Conservation (phyloP, 1,284 basidiomycete genomes). For the Macrocystidia cucumis region DNA sequence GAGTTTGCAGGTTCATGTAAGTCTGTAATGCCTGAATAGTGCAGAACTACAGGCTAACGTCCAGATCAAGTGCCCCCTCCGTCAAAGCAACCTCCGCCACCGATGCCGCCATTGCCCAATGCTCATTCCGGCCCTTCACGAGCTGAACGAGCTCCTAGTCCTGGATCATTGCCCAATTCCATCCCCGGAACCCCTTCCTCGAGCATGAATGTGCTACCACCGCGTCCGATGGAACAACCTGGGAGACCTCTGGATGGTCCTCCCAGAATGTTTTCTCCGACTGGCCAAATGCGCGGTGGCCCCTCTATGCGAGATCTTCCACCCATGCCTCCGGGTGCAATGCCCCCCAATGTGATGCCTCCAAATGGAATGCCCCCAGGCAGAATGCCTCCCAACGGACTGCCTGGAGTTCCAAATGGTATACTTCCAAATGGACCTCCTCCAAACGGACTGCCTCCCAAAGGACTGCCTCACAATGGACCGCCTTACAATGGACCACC, state of each 20-base stretch:
- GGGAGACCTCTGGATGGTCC: too few relatives aligned
- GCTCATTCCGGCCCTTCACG: slow-evolving; percentile 13
- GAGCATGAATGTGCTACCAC: slow-evolving; percentile 8
- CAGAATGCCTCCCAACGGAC: background rate
- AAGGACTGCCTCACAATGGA: too few relatives aligned
- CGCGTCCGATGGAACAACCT: slow-evolving; percentile 8
- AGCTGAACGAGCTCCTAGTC: slow-evolving; percentile 10
- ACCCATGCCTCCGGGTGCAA: slow-evolving; percentile 32
- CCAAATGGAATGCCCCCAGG: slow-evolving; percentile 1
- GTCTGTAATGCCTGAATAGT: slow-evolving; percentile 17
- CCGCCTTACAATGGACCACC: too few relatives aligned
- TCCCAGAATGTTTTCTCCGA: too few relatives aligned
- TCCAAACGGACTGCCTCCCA: too few relatives aligned
- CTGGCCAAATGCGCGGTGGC: too few relatives aligned
- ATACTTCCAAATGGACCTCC: too few relatives aligned
- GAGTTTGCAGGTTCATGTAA: slow-evolving; percentile 71
- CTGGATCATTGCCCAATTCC: slow-evolving; percentile 2
- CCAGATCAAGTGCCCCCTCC: slow-evolving; percentile 39
- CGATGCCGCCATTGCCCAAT: slow-evolving; percentile 29
- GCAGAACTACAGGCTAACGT: slow-evolving; percentile 1
- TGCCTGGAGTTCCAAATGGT: too few relatives aligned
- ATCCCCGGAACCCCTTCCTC: slow-evolving; percentile 5
- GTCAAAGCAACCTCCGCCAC: slow-evolving; percentile 54
- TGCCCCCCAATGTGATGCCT: slow-evolving; percentile 9
- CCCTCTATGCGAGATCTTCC: slow-evolving; percentile 54